phyloP scores from a whole-genome alignment of 352 stramenopile genomes.

The Discostella stelligera region DNA sequence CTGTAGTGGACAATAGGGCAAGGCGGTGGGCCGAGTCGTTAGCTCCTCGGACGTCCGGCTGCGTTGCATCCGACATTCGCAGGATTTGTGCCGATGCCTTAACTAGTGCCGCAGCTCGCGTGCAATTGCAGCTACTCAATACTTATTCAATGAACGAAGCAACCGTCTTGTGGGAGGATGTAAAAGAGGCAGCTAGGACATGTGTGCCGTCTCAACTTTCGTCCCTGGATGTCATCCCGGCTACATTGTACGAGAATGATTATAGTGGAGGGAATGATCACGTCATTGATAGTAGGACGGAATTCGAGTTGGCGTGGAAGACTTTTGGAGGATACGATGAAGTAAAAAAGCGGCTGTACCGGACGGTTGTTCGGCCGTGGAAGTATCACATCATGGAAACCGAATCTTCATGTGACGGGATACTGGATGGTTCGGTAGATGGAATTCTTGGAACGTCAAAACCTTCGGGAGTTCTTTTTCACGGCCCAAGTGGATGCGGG shows the following conservation, averaged over 20 bases:
- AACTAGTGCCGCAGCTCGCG: slow-evolving; percentile 35
- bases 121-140: not conserved
- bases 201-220: slow-evolving; percentile 71
- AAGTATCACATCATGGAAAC: slow-evolving; percentile 46
- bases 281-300: slow-evolving; percentile 23
- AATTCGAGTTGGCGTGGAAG: slow-evolving; percentile 48
- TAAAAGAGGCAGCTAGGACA: slow-evolving; percentile 51
- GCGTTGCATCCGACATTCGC: slow-evolving; percentile 68
- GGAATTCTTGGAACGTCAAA: slow-evolving; percentile 46
- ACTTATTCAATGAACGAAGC: not conserved
- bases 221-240: slow-evolving; percentile 64
- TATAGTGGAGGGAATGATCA: not conserved
- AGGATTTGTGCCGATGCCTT: slow-evolving; percentile 64
- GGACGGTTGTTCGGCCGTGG: slow-evolving; percentile 72
- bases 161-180: slow-evolving; percentile 57
- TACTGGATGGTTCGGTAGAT: slow-evolving; percentile 11
- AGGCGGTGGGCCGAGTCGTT: slow-evolving; percentile 55
- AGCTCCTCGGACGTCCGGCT: slow-evolving; percentile 59
- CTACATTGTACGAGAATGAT: slow-evolving; percentile 22
- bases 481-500: slow-evolving; percentile 63
- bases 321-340: slow-evolving; percentile 64
- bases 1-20: slow-evolving; percentile 1
- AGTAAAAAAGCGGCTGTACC: slow-evolving; percentile 66
- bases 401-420: slow-evolving; percentile 8
- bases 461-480: slow-evolving; percentile 73